A percentile compares a stretch with the other conserved stretches of the same genome.
phyloP scores from a whole-genome alignment of 345 rosid species.

The Acer campestre region DNA sequence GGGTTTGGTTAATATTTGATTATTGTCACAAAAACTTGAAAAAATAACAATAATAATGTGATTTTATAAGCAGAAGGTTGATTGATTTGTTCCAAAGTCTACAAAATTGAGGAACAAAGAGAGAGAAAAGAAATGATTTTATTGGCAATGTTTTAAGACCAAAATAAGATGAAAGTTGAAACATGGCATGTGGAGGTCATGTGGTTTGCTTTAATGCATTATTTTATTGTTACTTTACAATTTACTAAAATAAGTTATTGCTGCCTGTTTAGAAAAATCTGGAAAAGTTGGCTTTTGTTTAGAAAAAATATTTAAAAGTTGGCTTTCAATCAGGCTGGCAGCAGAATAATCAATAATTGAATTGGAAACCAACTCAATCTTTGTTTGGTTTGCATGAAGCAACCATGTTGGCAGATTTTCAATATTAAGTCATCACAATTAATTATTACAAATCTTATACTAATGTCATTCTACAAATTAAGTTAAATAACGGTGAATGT shows the following conservation, averaged over 20 bases:
- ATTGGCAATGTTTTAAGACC: neutral
- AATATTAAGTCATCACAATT: no score
- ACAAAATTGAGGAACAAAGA: no score
- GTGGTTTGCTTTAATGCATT: neutral
- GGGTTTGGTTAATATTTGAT: no score
- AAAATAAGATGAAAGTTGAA: conserved; percentile 4
- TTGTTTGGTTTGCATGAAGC: neutral
- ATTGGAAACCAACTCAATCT: conserved; percentile 5
- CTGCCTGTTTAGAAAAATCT: neutral
- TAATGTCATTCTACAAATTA: no score
- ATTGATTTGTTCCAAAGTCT: no score
- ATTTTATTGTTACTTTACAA: neutral
- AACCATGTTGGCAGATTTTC: neutral
- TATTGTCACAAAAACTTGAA: no score
- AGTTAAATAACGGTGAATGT: no score
- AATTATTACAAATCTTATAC: no score
- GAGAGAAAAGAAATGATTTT: neutral
- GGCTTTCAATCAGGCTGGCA: neutral
- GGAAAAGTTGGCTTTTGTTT: neutral
- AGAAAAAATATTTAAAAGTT: no score
- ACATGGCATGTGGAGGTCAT: conserved; percentile 16
- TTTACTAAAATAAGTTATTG: no score
- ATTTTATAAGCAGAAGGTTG: no score
- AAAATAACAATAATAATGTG: no score
- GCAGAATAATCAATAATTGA: neutral